These are phyloP conservation scores for Fusarium mangiferae DNA, from an alignment of 2,329 filamentous ascomycete genomes.

Conservation along the genomic window DNA sequence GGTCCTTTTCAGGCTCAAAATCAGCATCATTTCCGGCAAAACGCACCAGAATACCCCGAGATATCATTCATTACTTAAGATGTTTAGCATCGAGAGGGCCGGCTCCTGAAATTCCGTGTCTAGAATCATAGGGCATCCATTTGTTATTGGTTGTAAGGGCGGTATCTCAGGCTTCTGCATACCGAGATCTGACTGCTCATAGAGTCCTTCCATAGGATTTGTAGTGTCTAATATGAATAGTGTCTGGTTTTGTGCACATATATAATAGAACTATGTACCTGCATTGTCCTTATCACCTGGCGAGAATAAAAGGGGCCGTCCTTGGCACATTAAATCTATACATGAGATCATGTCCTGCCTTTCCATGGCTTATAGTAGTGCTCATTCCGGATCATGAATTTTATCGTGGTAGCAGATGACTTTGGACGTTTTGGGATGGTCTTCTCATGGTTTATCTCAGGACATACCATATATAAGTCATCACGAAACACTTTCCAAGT, in stretches of 20 bases:
- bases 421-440: not conserved
- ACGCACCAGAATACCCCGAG: not conserved
- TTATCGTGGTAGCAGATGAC: fast-evolving
- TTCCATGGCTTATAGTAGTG: not conserved
- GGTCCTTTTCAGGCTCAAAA: too few species aligned
- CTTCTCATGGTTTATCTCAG: not conserved
- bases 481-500: not conserved
- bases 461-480: not conserved
- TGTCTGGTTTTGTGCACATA: not conserved
- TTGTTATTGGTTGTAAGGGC: fast-evolving
- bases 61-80: too few species aligned
- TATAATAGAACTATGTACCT: not conserved
- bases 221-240: fast-evolving
- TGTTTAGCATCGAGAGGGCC: not conserved
- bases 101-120: not conserved
- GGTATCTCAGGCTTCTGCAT: not conserved
- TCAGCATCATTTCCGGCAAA: not conserved
- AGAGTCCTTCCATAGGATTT: not conserved
- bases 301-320: not conserved
- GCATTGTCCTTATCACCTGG: fast-evolving
- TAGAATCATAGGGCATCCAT: not conserved
- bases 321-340: not conserved
- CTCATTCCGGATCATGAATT: not conserved
- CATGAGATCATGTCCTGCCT: too few species aligned
- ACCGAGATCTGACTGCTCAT: too few species aligned